Conservation (phyloP, 2,329 filamentous ascomycete genomes). For the Fusarium neocosmosporiellum region DNA sequence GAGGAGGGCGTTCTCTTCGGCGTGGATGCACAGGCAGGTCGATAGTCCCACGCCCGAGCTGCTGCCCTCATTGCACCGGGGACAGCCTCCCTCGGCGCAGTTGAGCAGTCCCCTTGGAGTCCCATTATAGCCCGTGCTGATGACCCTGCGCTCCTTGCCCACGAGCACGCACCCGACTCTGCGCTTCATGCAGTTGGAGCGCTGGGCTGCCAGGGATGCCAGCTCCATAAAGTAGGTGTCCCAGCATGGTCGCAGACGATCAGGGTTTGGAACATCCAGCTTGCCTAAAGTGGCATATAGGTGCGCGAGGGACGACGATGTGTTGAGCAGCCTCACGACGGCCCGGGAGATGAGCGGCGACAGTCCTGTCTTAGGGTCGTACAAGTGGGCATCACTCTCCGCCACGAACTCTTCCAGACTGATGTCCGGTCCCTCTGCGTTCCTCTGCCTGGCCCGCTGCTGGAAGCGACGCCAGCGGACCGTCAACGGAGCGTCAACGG, state of each 20-base stretch:
- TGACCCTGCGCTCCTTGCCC: slow-evolving; percentile 80
- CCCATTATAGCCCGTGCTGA: slow-evolving; percentile 97
- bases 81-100: slow-evolving; percentile 92
- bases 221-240: slow-evolving; percentile 98
- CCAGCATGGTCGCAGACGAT: slow-evolving; percentile 89
- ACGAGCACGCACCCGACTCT: slow-evolving; percentile 95
- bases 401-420: slow-evolving; percentile 67
- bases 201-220: slow-evolving; percentile 88
- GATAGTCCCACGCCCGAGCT: slow-evolving; percentile 78
- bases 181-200: slow-evolving; percentile 98
- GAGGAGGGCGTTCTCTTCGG: slow-evolving; percentile 95
- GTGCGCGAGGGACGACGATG: slow-evolving; percentile 75
- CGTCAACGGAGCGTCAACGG: slow-evolving; percentile 88
- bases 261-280: slow-evolving; percentile 80
- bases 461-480: slow-evolving; percentile 86
- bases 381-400: slow-evolving; percentile 79
- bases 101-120: slow-evolving; percentile 91
- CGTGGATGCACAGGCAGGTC: slow-evolving; percentile 96
- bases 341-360: slow-evolving; percentile 84
- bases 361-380: slow-evolving; percentile 71
- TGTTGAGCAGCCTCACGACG: slow-evolving; percentile 88
- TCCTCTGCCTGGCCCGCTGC: slow-evolving; percentile 38
- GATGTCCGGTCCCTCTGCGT: slow-evolving; percentile 41
- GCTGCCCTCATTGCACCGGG: slow-evolving; percentile 82
- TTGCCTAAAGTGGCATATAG: slow-evolving; percentile 78